Conservation (phyloP, 116 monocot genomes). For the Thalassia testudinum region DNA sequence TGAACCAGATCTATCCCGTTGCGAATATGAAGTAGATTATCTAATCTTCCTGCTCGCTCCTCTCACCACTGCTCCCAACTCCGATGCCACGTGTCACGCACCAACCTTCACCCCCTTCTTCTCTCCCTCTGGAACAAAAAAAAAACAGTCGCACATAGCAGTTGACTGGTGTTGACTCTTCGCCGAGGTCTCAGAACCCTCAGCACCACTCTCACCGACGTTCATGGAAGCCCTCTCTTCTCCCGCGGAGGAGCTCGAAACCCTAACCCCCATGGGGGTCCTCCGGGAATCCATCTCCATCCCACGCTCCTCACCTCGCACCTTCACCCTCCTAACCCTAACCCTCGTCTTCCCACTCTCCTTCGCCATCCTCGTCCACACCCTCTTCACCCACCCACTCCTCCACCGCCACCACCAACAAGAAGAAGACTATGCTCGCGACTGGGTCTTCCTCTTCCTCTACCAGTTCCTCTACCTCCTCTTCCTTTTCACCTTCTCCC, state of each 20-base stretch:
- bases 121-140: no score
- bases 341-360: conserved; percentile 21
- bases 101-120: no score
- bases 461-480: conserved; percentile 17
- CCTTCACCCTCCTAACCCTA: conserved; percentile 20
- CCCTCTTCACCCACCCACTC: conserved; percentile 22
- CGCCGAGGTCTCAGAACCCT: no score
- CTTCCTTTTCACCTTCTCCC: conserved; percentile 26
- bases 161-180: no score
- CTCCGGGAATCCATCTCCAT: conserved; percentile 9
- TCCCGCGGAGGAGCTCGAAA: conserved; percentile 7
- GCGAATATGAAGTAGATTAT: no score
- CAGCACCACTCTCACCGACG: no score
- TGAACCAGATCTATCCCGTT: no score
- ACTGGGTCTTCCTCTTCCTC: conserved; percentile 11
- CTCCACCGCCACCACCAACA: conserved; percentile 6
- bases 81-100: no score
- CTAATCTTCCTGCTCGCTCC: no score
- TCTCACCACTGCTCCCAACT: no score
- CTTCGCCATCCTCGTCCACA: conserved; percentile 19
- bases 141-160: no score
- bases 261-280: conserved; percentile 1
- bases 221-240: no score
- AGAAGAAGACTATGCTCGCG: background rate
- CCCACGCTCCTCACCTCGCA: conserved; percentile 15